Evolutionary conservation across 331 rosid species (phyloP).

Genomic region (Erythrophleum ivorense): DNA sequence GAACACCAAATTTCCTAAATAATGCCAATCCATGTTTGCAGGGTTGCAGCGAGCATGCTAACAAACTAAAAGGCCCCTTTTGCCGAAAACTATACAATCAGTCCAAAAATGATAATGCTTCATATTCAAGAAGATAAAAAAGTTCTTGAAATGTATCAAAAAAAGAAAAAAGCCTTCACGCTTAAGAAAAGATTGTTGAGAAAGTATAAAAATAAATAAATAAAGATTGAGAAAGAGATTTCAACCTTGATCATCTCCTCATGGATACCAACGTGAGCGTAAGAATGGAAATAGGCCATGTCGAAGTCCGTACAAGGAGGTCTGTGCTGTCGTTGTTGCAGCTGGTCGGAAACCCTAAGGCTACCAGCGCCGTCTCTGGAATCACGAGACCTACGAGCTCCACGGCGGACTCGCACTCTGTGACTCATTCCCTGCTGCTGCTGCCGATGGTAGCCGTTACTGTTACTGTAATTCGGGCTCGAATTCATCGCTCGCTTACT

Average conservation of each 20-base stretch:
- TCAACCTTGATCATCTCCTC: constrained; percentile 96
- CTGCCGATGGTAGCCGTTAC: constrained; percentile 50
- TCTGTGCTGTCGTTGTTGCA: constrained; percentile 41
- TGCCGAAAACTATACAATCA: not conserved
- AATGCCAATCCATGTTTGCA: not conserved
- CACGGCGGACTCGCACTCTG: constrained; percentile 66
- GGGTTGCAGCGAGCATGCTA: not conserved
- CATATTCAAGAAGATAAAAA: not conserved
- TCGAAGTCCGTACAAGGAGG: constrained; percentile 94
- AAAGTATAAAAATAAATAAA: not conserved
- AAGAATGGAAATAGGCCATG: constrained; percentile 91
- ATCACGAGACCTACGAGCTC: constrained; percentile 67
- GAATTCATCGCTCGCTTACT: constrained; percentile 26
- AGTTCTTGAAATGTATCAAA: not conserved
- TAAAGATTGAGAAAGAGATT: not conserved
- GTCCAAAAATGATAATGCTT: not conserved
- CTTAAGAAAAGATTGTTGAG: no score
- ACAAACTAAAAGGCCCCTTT: not conserved
- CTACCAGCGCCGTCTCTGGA: constrained; percentile 43
- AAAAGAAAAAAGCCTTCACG: not conserved
- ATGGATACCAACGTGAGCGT: constrained; percentile 97
- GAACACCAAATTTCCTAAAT: not conserved
- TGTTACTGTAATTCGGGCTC: constrained; percentile 37
- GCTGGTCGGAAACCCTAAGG: constrained; percentile 78
- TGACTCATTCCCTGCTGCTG: constrained; percentile 41